Conservation (phyloP, 331 rosid species). For the Quercus phellos region DNA sequence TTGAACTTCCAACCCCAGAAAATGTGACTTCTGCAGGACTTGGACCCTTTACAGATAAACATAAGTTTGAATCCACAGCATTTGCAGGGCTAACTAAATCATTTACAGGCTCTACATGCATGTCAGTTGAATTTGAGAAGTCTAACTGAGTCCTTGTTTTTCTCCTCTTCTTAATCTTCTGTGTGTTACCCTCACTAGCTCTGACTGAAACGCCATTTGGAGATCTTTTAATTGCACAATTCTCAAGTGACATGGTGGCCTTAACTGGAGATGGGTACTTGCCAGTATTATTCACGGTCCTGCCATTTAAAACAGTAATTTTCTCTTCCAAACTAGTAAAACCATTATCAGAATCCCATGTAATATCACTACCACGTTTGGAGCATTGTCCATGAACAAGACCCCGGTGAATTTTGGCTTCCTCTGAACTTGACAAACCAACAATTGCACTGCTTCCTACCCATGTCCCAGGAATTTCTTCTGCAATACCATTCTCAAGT, state of each 20-base stretch:
- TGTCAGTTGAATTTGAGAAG: constrained; percentile 29
- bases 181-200: constrained; percentile 31
- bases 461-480: constrained; percentile 30
- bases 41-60: constrained; percentile 27
- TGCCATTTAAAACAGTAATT: constrained; percentile 24
- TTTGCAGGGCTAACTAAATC: constrained; percentile 20
- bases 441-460: constrained; percentile 28
- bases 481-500: constrained; percentile 24
- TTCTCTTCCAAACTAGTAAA: constrained; percentile 29
- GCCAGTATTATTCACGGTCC: constrained; percentile 19
- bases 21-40: constrained; percentile 31
- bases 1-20: constrained; percentile 38
- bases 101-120: constrained; percentile 28
- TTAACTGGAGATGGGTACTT: constrained; percentile 30
- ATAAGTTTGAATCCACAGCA: constrained; percentile 31
- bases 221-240: constrained; percentile 26
- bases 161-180: constrained; percentile 34
- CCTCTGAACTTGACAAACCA: constrained; percentile 31
- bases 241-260: constrained; percentile 32
- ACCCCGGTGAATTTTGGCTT: constrained; percentile 30
- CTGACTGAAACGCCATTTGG: constrained; percentile 27
- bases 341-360: constrained; percentile 29
- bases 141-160: constrained; percentile 31
- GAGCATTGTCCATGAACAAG: constrained; percentile 23
- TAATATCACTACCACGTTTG: constrained; percentile 24